Evolutionary conservation across 2,329 filamentous ascomycete species (phyloP).

Genomic region (Colletotrichum costaricense): DNA sequence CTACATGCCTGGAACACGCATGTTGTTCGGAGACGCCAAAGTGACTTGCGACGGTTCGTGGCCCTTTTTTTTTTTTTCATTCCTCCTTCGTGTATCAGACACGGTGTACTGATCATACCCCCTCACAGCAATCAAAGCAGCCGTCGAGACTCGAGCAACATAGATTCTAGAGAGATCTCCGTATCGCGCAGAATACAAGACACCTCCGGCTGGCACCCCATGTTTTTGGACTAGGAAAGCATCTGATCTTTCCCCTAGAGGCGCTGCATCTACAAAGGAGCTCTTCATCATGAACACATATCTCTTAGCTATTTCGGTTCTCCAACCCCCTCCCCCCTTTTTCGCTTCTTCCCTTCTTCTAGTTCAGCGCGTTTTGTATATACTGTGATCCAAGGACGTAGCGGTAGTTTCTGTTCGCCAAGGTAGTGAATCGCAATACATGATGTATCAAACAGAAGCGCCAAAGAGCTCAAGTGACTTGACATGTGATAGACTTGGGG

Average conservation of each 20-base stretch:
- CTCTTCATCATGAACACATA: conserved; percentile 1
- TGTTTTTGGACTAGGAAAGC: background rate
- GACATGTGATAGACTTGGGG: too few species aligned
- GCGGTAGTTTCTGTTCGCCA: background rate
- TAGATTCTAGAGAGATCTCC: conserved; percentile 32
- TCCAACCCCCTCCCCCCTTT: background rate
- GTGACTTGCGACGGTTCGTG: conserved; percentile 80
- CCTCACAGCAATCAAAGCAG: conserved; percentile 52
- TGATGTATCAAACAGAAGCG: too few species aligned
- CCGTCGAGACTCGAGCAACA: conserved; percentile 45
- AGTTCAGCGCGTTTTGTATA: background rate
- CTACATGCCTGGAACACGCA: conserved; percentile 88
- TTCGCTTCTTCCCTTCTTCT: background rate
- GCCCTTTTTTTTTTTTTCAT: too few species aligned
- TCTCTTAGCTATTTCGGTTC: background rate
- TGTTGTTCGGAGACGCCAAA: conserved; percentile 93
- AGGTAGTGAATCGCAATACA: background rate
- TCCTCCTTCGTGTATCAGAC: too few species aligned
- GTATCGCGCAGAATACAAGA: conserved; percentile 7
- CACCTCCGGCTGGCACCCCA: conserved; percentile 8
- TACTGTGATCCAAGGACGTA: background rate
- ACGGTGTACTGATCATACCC: conserved; percentile 38
- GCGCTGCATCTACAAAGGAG: conserved; percentile 31
- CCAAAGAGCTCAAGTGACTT: too few species aligned
- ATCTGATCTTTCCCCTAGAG: conserved; percentile 20